Base-by-base conservation (phyloP, 2,329 filamentous ascomycete genomes). In the Venturia aucupariae region DNA sequence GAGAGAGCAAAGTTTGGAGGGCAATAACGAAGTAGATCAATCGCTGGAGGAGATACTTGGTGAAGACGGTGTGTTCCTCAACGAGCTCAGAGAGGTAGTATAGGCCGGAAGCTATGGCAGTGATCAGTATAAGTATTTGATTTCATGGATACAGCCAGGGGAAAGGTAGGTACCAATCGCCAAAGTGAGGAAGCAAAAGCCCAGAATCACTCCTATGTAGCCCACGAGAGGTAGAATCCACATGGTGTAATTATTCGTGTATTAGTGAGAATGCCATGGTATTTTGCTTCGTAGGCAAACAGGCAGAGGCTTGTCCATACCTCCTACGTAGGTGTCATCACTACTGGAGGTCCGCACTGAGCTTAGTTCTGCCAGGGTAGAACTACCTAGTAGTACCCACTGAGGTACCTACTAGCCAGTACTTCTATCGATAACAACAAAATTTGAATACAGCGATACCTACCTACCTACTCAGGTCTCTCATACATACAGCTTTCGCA, bases 61-160 rank as follows among this genome's bases (percentile, higher is more conserved):
- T 90, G 67, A 96, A 78, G 13, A 97, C 93, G 4, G 93, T 97
- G 74, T 99, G 93, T 76, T 99, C 94, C 78, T 99, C 94, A 67
- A 99, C 94, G 17, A 97, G 86, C 76, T 99, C 94, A 30, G 93
- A 97, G 63, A 99, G 88, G 76, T 99, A 99, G 80, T 99, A 99
- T 32, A 99, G 86, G 44, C 94, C 94, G n/a, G 92, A 97, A 46
- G 94, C 94, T 90, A 57, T 57, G 27, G 54, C 27, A 51, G 8
- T n/a, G 27, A 22, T 42, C 38, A 59, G 41, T 66, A 48, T n/a
- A 39, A 63, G 8, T 44, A 17, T 42, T n/a, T n/a, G n/a, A 38
- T 61, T 38, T 65, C 48, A 38, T 27, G 30, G 38, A 35, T 60
- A 24, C 48, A 22, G 62, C 65, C 61, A 48, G 61, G 35, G 59